A percentile compares a stretch with the other conserved stretches of the same genome.
These are phyloP conservation scores for Corymbia citriodora DNA, from an alignment of 441 rosid species.

Conservation along the genomic window DNA sequence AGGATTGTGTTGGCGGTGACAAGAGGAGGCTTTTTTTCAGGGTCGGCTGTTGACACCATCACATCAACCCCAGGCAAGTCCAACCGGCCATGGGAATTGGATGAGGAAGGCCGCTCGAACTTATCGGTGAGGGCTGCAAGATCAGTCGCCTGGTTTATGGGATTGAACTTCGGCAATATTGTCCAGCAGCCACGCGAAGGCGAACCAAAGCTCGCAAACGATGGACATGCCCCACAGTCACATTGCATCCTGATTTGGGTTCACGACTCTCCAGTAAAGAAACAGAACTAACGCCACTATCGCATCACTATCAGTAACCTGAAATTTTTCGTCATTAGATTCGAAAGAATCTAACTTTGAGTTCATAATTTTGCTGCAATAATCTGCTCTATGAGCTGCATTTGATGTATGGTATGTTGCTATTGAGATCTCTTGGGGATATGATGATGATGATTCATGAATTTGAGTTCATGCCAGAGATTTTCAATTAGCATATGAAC, in stretches of 20 bases:
- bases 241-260: slow-evolving; percentile 75
- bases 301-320: slow-evolving; percentile 62
- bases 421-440: background rate
- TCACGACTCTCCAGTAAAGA: slow-evolving; percentile 59
- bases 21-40: slow-evolving; percentile 80
- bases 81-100: slow-evolving; percentile 74
- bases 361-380: background rate
- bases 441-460: background rate
- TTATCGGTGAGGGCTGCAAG: slow-evolving; percentile 62
- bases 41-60: slow-evolving; percentile 81
- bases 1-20: slow-evolving; percentile 79
- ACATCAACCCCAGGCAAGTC: slow-evolving; percentile 81
- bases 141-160: slow-evolving; percentile 76
- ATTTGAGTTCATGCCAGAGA: background rate
- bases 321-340: background rate
- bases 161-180: slow-evolving; percentile 71
- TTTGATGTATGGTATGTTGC: background rate
- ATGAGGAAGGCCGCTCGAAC: slow-evolving; percentile 59
- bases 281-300: slow-evolving; percentile 43
- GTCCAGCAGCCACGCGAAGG: slow-evolving; percentile 83
- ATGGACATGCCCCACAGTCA: slow-evolving; percentile 84
- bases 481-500: slow-evolving; percentile 4
- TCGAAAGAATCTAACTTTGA: background rate
- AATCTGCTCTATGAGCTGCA: background rate
- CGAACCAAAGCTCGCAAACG: slow-evolving; percentile 85